Percentiles rank a stretch among this genome's conserved stretches.
phyloP scores from a whole-genome alignment of 495 filamentous ascomycete species.

The Parathielavia appendiculata region DNA sequence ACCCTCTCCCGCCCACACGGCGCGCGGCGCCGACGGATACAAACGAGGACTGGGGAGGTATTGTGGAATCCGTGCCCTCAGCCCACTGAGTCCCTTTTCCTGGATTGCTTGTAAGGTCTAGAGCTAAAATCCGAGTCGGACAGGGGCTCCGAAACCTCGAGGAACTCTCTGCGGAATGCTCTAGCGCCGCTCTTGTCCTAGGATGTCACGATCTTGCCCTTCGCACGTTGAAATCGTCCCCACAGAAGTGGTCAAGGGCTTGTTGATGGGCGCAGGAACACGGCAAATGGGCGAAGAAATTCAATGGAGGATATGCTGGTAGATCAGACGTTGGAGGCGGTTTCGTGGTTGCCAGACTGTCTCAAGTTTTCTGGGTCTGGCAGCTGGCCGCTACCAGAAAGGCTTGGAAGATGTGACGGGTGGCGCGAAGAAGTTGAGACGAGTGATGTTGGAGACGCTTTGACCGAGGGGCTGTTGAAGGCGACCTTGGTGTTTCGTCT shows the following conservation, averaged over 20 bases:
- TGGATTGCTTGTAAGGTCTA: neutral
- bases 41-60: slow-evolving; percentile 9
- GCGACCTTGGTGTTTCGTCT: slow-evolving; percentile 38
- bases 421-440: slow-evolving; percentile 39
- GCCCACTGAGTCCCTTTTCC: neutral
- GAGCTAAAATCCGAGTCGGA: neutral
- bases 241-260: neutral
- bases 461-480: slow-evolving; percentile 28
- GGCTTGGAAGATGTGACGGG: slow-evolving; percentile 22
- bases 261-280: slow-evolving; percentile 2
- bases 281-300: slow-evolving; percentile 9
- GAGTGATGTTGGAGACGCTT: slow-evolving; percentile 40
- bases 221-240: neutral
- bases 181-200: neutral
- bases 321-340: slow-evolving; percentile 35
- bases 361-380: slow-evolving; percentile 32
- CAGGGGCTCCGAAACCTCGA: slow-evolving; percentile 10
- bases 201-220: neutral
- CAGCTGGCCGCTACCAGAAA: slow-evolving; percentile 32
- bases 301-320: slow-evolving; percentile 15
- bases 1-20: slow-evolving; percentile 6
- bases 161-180: neutral
- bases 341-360: slow-evolving; percentile 39
- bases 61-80: slow-evolving; percentile 14
- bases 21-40: slow-evolving; percentile 10